Evolutionary conservation across 2,329 filamentous ascomycete genomes (phyloP).

Genomic region (Colletotrichum cereale): DNA sequence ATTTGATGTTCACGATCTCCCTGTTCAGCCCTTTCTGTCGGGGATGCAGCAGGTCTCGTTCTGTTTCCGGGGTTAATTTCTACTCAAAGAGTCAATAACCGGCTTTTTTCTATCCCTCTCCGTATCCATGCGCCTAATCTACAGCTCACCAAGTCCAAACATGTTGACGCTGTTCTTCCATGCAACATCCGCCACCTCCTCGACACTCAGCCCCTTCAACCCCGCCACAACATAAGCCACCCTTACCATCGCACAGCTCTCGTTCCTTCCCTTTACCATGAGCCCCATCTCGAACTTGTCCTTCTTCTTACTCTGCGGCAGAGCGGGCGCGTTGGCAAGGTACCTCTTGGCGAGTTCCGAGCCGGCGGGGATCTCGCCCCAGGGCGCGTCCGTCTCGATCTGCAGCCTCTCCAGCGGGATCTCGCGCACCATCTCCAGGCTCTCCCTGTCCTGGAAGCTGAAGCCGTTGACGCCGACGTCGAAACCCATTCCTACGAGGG

Average conservation of each 20-base stretch:
- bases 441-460: slow-evolving; percentile 55
- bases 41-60: not conserved
- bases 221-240: slow-evolving; percentile 63
- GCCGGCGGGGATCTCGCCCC: slow-evolving; percentile 56
- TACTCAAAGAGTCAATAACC: not conserved
- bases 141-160: slow-evolving; percentile 42
- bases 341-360: slow-evolving; percentile 56
- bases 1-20: not conserved
- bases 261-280: slow-evolving; percentile 65
- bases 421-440: slow-evolving; percentile 56
- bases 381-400: slow-evolving; percentile 62
- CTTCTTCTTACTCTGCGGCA: slow-evolving; percentile 60
- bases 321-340: slow-evolving; percentile 51
- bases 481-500: slow-evolving; percentile 52
- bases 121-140: too few species aligned
- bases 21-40: not conserved
- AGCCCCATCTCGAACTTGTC: slow-evolving; percentile 59
- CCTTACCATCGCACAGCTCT: slow-evolving; percentile 61
- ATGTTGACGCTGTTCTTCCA: slow-evolving; percentile 52
- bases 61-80: too few species aligned
- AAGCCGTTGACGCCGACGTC: slow-evolving; percentile 64
- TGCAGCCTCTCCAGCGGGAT: slow-evolving; percentile 57
- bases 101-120: too few species aligned
- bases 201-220: slow-evolving; percentile 56
- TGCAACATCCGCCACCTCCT: slow-evolving; percentile 56